Conservation (phyloP, 495 filamentous ascomycete genomes). For the Trichoderma erinaceum region DNA sequence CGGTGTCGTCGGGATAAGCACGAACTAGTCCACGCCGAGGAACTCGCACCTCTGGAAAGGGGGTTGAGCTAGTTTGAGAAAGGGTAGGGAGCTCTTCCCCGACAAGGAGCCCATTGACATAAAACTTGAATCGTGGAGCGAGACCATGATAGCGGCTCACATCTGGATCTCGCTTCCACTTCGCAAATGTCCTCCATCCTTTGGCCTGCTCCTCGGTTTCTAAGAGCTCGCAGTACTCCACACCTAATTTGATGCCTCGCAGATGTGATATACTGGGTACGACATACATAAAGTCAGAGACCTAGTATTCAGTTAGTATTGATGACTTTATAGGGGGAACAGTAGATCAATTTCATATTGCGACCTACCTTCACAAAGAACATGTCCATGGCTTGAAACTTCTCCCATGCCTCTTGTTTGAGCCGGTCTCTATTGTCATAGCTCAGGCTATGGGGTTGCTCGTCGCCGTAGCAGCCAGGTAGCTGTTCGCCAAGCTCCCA, state of each 20-base stretch:
- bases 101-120: slow-evolving; percentile 40
- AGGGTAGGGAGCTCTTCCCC: slow-evolving; percentile 34
- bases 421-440: slow-evolving; percentile 34
- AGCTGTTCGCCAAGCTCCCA: slow-evolving; percentile 41
- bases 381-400: slow-evolving; percentile 52
- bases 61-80: slow-evolving; percentile 33
- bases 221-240: slow-evolving; percentile 48
- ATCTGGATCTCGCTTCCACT: slow-evolving; percentile 50
- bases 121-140: slow-evolving; percentile 43
- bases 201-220: slow-evolving; percentile 33
- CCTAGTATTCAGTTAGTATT: slow-evolving; percentile 29
- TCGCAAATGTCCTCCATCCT: slow-evolving; percentile 33
- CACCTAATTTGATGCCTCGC: slow-evolving; percentile 50
- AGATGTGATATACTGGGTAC: slow-evolving; percentile 66
- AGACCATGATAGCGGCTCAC: slow-evolving; percentile 30
- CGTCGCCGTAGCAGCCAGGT: slow-evolving; percentile 34
- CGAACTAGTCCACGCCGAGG: slow-evolving; percentile 40
- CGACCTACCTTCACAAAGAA: slow-evolving; percentile 68
- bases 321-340: not conserved
- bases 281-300: slow-evolving; percentile 68
- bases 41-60: slow-evolving; percentile 41
- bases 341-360: not conserved
- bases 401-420: slow-evolving; percentile 38
- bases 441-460: slow-evolving; percentile 34
- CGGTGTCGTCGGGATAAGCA: slow-evolving; percentile 40